Evolutionary conservation across 176 grass and related monocot genomes (phyloP).

Genomic region (Poa pratensis): DNA sequence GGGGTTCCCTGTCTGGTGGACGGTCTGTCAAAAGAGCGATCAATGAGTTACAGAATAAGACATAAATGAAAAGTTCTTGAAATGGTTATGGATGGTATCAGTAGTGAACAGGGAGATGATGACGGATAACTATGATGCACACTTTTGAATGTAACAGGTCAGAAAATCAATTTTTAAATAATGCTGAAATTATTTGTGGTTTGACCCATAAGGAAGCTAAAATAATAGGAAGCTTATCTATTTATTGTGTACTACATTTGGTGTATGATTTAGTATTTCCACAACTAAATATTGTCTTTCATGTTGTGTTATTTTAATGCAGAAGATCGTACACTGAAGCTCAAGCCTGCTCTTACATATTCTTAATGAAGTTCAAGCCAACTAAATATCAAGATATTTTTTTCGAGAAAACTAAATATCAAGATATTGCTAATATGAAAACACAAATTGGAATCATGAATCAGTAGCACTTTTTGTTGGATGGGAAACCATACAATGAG

Average conservation of each 20-base stretch:
- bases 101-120: constrained; percentile 2
- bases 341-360: constrained; percentile 14
- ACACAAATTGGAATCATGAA: constrained; percentile 14
- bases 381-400: not conserved
- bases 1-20: constrained; percentile 73
- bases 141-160: constrained; percentile 3
- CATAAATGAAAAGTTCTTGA: constrained; percentile 12
- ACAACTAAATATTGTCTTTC: constrained; percentile 24
- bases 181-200: constrained; percentile 22
- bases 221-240: not conserved
- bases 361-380: constrained; percentile 24
- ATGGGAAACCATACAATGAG: not conserved
- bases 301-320: constrained; percentile 2
- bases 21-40: constrained; percentile 52
- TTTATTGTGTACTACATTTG: constrained; percentile 33
- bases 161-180: constrained; percentile 18
- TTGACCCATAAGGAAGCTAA: constrained; percentile 17
- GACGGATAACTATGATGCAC: not conserved
- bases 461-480: not conserved
- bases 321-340: not conserved
- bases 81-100: constrained; percentile 16
- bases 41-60: constrained; percentile 41
- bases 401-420: not conserved
- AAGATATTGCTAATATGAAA: constrained; percentile 18
- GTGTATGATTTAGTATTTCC: constrained; percentile 9